Percentiles rank a stretch among this genome's conserved stretches.
phyloP scores from a whole-genome alignment of 371 early-diverging fungal species.

The Mortierella sp. region DNA sequence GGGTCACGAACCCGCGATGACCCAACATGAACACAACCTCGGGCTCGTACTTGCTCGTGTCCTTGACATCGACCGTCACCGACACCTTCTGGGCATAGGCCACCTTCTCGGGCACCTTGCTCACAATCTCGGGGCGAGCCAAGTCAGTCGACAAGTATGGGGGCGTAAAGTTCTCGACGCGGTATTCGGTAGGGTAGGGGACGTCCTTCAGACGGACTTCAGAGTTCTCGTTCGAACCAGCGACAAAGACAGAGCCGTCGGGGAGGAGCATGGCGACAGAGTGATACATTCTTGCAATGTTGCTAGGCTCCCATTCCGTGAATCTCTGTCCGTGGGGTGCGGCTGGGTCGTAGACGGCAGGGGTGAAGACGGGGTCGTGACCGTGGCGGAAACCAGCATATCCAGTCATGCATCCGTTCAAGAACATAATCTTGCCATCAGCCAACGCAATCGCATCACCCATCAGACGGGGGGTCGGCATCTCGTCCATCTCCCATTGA shows the following conservation, averaged over 20 bases:
- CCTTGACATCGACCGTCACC: conserved; percentile 44
- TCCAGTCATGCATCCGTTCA: conserved; percentile 76
- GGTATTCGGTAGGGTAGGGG: conserved; percentile 68
- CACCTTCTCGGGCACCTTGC: conserved; percentile 62
- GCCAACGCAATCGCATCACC: conserved; percentile 69
- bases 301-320: conserved; percentile 60
- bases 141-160: conserved; percentile 66
- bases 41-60: conserved; percentile 22
- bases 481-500: conserved; percentile 72
- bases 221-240: conserved; percentile 56
- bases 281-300: conserved; percentile 76
- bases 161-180: conserved; percentile 71
- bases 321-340: conserved; percentile 56
- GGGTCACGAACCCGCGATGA: conserved; percentile 71
- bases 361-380: conserved; percentile 69
- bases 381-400: conserved; percentile 65
- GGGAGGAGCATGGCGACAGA: conserved; percentile 73
- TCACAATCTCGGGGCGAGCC: conserved; percentile 60
- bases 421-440: conserved; percentile 70
- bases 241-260: conserved; percentile 60
- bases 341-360: conserved; percentile 67
- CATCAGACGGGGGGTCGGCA: conserved; percentile 70
- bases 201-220: conserved; percentile 17
- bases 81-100: conserved; percentile 57
- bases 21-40: conserved; percentile 35